Evolutionary conservation across 805 yeast species (phyloP).

Genomic region (Kodamaea kakaduensis): DNA sequence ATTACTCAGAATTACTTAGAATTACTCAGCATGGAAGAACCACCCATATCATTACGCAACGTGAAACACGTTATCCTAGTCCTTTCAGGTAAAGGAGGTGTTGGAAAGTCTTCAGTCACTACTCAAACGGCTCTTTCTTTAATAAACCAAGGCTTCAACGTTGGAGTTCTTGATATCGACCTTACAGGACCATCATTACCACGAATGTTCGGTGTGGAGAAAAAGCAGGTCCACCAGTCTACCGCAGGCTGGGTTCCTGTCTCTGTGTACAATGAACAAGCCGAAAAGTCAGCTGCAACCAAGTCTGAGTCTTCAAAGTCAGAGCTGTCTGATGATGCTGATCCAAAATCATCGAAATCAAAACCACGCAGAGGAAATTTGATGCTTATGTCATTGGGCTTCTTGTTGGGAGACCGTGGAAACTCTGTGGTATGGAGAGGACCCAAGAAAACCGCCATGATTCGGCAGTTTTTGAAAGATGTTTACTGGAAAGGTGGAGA

Average conservation of each 20-base stretch:
- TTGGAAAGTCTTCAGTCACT: constrained; percentile 94
- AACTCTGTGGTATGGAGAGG: constrained; percentile 98
- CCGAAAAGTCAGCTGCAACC: too few relatives aligned
- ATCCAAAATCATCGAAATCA: constrained; percentile 14
- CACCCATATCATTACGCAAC: constrained; percentile 36
- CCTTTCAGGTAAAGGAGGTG: constrained; percentile 95
- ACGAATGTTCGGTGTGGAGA: constrained; percentile 90
- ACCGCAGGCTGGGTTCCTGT: constrained; percentile 93
- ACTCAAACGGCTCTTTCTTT: constrained; percentile 88
- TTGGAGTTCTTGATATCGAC: constrained; percentile 95
- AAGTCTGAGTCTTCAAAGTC: too few relatives aligned
- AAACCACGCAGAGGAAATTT: constrained; percentile 45
- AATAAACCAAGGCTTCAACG: constrained; percentile 64
- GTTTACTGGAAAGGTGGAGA: constrained; percentile 75
- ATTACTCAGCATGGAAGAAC: constrained; percentile 10
- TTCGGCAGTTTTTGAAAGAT: constrained; percentile 85
- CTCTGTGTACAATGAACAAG: constrained; percentile 20
- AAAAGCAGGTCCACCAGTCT: constrained; percentile 73
- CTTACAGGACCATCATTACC: constrained; percentile 96
- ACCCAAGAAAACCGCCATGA: constrained; percentile 97
- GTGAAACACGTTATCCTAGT: constrained; percentile 78
- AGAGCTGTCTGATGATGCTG: background rate
- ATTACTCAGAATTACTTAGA: too few relatives aligned
- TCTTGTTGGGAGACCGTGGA: constrained; percentile 76
- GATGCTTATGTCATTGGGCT: constrained; percentile 83